A percentile compares a stretch with the other conserved stretches of the same genome.
Evolutionary conservation across 139 green algal genomes (phyloP).

Genomic region (Closterium sp.): DNA sequence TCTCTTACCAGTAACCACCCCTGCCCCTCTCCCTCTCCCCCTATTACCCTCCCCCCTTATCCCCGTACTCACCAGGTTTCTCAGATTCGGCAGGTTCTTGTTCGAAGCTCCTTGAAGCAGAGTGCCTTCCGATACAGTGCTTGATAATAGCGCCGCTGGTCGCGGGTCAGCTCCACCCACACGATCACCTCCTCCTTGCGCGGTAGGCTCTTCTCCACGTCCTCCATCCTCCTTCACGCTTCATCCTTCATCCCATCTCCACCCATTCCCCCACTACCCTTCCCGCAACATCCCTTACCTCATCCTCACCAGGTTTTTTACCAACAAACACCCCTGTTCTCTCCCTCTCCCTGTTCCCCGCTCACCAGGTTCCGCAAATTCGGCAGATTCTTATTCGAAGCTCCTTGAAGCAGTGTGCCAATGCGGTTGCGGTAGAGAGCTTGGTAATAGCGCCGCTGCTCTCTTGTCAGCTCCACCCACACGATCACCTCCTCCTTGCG

Average conservation of each 20-base stretch:
- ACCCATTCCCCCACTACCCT: too few relatives aligned
- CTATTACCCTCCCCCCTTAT: too few relatives aligned
- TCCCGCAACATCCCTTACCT: too few relatives aligned
- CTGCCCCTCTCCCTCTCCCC: too few relatives aligned
- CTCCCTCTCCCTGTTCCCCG: too few relatives aligned
- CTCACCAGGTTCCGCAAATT: conserved; percentile 32
- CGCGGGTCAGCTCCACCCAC: conserved; percentile 79
- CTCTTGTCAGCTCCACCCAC: conserved; percentile 79
- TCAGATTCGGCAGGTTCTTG: conserved; percentile 27
- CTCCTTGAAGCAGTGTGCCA: conserved; percentile 32
- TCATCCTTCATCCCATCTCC: too few relatives aligned
- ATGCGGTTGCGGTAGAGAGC: conserved; percentile 47
- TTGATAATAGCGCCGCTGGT: conserved; percentile 78
- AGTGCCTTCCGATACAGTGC: conserved; percentile 46
- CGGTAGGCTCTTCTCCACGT: conserved; percentile 86
- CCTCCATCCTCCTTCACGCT: conserved; percentile 86
- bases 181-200: conserved; percentile 92
- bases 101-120: conserved; percentile 29
- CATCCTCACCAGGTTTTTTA: too few relatives aligned
- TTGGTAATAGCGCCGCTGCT: conserved; percentile 78
- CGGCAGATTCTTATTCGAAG: conserved; percentile 28
- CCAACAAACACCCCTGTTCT: too few relatives aligned
- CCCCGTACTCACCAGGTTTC: conserved; percentile 12
- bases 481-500: conserved; percentile 92
- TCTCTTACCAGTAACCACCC: too few relatives aligned